A percentile compares a stretch with the other conserved stretches of the same genome.
Evolutionary conservation across 768 basidiomycete genomes (phyloP).

Genomic region (Lactarius evosmus): DNA sequence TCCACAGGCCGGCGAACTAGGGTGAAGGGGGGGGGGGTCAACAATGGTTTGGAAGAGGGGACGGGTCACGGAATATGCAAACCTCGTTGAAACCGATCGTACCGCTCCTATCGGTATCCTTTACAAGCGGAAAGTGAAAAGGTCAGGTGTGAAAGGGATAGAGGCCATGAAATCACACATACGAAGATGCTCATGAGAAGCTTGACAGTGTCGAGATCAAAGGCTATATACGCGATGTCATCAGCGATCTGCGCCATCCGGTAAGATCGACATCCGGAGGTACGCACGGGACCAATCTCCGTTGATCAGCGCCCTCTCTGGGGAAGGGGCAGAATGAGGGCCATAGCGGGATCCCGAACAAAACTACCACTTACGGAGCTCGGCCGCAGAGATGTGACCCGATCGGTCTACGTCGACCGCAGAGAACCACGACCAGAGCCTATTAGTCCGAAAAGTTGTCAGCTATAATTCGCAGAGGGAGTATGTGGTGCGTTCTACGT

Average conservation of each 20-base stretch:
- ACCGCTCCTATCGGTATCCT: conserved; percentile 73
- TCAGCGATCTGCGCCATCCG: background rate
- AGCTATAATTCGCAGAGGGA: background rate
- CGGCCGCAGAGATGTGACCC: conserved; percentile 58
- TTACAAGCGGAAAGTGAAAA: conserved; percentile 4
- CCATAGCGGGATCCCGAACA: conserved; percentile 27
- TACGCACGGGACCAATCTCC: conserved; percentile 77
- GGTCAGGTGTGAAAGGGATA: background rate
- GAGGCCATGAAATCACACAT: conserved; percentile 31
- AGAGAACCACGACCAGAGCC: conserved; percentile 71
- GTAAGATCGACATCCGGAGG: background rate
- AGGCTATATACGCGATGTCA: conserved; percentile 44
- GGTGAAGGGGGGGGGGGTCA: conserved; percentile 23
- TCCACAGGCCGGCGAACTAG: conserved; percentile 73
- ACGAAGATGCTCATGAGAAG: conserved; percentile 82
- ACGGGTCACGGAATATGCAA: conserved; percentile 14
- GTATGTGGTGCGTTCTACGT: conserved; percentile 31
- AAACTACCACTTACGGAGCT: conserved; percentile 54
- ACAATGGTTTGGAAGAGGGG: conserved; percentile 6
- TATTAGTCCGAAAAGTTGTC: conserved; percentile 30
- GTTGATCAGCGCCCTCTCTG: conserved; percentile 49
- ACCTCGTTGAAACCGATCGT: conserved; percentile 81
- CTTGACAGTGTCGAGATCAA: conserved; percentile 85
- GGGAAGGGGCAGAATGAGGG: background rate
- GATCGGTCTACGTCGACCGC: conserved; percentile 69